Percentiles rank a stretch among this genome's conserved stretches.
phyloP scores from a whole-genome alignment of 1,139 yeast species.

The Debaryomyces coudertii region DNA sequence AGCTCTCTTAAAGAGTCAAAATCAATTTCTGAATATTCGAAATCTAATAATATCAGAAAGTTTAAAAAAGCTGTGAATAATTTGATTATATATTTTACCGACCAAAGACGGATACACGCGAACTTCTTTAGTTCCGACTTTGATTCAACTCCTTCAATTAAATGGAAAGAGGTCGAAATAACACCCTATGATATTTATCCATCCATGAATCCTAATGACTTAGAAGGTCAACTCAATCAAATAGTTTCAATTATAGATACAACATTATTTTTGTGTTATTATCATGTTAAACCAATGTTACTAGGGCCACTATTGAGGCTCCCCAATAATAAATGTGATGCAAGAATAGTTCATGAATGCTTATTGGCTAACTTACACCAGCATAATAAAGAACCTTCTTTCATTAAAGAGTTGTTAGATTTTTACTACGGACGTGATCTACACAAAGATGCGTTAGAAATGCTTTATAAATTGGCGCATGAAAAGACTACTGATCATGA shows the following conservation, averaged over 20 bases:
- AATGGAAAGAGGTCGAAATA: conserved; percentile 51
- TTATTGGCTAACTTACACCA: conserved; percentile 41
- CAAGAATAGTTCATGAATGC: conserved; percentile 59
- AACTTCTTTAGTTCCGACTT: conserved; percentile 35
- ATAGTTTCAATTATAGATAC: conserved; percentile 66
- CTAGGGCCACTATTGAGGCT: conserved; percentile 83
- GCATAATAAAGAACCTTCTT: conserved; percentile 42
- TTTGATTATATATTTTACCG: conserved; percentile 58
- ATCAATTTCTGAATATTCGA: conserved; percentile 13
- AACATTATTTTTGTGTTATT: conserved; percentile 73
- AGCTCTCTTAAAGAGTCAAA: conserved; percentile 14
- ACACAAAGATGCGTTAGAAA: conserved; percentile 69
- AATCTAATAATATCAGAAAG: conserved; percentile 28
- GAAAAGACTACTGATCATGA: conserved; percentile 23
- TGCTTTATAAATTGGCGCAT: conserved; percentile 50
- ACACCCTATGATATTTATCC: conserved; percentile 45
- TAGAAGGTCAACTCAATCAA: conserved; percentile 20
- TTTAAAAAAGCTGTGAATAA: conserved; percentile 52
- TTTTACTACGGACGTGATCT: conserved; percentile 67
- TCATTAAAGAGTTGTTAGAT: conserved; percentile 73
- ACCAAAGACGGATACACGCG: conserved; percentile 52
- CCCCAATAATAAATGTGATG: conserved; percentile 71
- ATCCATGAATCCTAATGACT: conserved; percentile 13
- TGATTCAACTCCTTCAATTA: conserved; percentile 29
- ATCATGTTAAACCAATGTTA: conserved; percentile 65